Evolutionary conservation across 768 basidiomycete genomes (phyloP), one percentile per base, ranked within the genome.

Genomic region (Rubroboletus pulcherrimus): DNA sequence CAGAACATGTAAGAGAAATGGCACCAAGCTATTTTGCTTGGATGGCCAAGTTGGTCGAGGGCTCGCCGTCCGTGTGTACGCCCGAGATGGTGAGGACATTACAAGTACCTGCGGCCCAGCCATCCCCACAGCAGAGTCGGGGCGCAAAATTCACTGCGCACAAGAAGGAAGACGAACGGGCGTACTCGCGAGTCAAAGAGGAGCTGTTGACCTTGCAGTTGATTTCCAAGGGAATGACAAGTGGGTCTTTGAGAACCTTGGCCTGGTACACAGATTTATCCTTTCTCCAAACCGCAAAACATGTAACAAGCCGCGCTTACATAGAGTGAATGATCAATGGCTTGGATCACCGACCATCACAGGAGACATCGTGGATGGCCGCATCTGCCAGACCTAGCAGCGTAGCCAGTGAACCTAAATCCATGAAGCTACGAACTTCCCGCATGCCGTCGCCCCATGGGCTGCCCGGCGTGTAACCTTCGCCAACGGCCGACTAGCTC

Each of bases 401-500:
- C n/a, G n/a, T n/a, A 10, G 12, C 7, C 30, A 8, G 30, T 30
- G 11, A 45, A 12, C 6, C 2, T 2, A n/a, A 29, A 5, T 44
- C 1, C 0, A 17, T 11, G 24, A 19, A 33, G 33, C 1, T 21
- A 6, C 17, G 29, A 44, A 29, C 9, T 44, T 44, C n/a, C 30
- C 15, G 15, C 42, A 8, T 26, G 42, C 5, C 1, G 3, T 11
- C 30, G 14, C 29, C 29, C 0, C 6, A 46, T 46, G 44, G 5
- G 7, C 2, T 7, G 29, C n/a, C n/a, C 2, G 1, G 4, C 21
- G 10, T 24, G 14, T 0, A 0, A 0, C 4, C 7, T 2, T 10
- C n/a, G 19, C 4, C 26, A 29, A 47, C 0, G 86, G 87, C 87
- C 86, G 87, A 82, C 85, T 89, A 88, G 87, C 88, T 90, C 87